Evolutionary conservation across 1,284 basidiomycete species (phyloP).

Genomic region (Phellinidium pouzarii): DNA sequence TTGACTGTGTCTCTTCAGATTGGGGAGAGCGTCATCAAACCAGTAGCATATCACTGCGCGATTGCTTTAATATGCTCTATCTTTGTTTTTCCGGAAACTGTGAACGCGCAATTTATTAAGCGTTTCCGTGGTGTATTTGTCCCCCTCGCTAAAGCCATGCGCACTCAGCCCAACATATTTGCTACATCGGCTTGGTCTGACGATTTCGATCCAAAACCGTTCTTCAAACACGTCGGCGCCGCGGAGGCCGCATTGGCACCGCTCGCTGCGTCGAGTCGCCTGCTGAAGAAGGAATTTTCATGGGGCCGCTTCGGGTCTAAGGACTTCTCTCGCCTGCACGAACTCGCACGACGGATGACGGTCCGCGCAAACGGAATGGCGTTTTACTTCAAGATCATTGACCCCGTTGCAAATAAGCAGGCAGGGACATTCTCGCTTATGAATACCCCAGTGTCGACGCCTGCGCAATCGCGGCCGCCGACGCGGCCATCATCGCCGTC

Average conservation of each 20-base stretch:
- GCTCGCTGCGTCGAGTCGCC: slow-evolving; percentile 45
- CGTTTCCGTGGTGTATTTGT: slow-evolving; percentile 45
- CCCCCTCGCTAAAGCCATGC: slow-evolving; percentile 44
- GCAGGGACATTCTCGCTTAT: slow-evolving; percentile 20
- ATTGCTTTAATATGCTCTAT: slow-evolving; percentile 48
- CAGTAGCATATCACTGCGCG: slow-evolving; percentile 55
- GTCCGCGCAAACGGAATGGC: slow-evolving; percentile 58
- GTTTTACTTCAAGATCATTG: slow-evolving; percentile 57
- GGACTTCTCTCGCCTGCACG: slow-evolving; percentile 53
- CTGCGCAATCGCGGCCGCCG: slow-evolving; percentile 18
- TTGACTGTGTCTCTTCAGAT: not conserved
- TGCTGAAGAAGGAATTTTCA: slow-evolving; percentile 58
- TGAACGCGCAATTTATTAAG: slow-evolving; percentile 56
- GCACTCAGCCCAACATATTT: slow-evolving; percentile 45
- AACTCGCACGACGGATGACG: slow-evolving; percentile 42
- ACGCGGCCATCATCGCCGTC: slow-evolving; percentile 23
- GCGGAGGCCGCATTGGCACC: slow-evolving; percentile 52
- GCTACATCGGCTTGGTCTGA: slow-evolving; percentile 39
- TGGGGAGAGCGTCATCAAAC: slow-evolving; percentile 40
- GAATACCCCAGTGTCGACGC: slow-evolving; percentile 13
- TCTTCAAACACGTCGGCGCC: slow-evolving; percentile 35
- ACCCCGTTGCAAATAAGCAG: slow-evolving; percentile 33
- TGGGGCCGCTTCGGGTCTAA: slow-evolving; percentile 57
- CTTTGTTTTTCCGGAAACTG: slow-evolving; percentile 59
- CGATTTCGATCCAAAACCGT: slow-evolving; percentile 37